Base-by-base conservation (phyloP, 371 early-diverging fungal genomes). In the Chytridiales sp. region DNA sequence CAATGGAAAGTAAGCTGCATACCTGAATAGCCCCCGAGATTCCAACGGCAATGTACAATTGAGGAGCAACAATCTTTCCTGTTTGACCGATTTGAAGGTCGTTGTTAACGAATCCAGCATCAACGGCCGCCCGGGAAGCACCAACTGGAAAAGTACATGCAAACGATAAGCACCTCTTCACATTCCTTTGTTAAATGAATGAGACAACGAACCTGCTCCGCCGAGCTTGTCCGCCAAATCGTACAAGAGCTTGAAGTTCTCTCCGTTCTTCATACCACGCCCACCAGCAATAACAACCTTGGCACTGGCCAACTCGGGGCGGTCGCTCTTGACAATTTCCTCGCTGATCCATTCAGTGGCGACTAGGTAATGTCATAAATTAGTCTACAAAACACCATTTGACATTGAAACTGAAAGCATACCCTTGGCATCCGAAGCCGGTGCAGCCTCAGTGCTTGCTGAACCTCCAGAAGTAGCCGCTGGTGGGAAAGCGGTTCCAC, bases 1-100 rank as follows among this genome's bases (percentile, higher is more conserved):
- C 38, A 50, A 19, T 38, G 50, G 6, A 40, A 8, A 31, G 31
- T 47, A 30, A 8, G 26, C 11, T 21, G 35, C 34, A 24, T 56
- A 69, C 71, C 70, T 78, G 79, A 68, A 98, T 98, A 52, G 97
- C 98, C 52, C 98, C 98, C 19, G 94, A 94, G 57, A 98, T 95
- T 66, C 91, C 94, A 62, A 95, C 91, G 62, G 93, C 98, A 68
- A 97, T 74, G 80, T 97, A 97, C 19, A 95, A 85, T 68, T 94
- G 85, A 43, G 98, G 98, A 19, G 98, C 98, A 61, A 98, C 89
- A 58, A 96, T 93, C 80, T 96, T 96, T 61, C 98, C 98, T 13
- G 98, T 98, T 77, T 98, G 98, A 17, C 98, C 98, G 47, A 98
- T 91, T 81, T 98, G 97, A 43, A 96, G 77, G 29, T 93, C 92